Base-by-base conservation (phyloP, 306 rosid genomes). In the Medicago lupulina region DNA sequence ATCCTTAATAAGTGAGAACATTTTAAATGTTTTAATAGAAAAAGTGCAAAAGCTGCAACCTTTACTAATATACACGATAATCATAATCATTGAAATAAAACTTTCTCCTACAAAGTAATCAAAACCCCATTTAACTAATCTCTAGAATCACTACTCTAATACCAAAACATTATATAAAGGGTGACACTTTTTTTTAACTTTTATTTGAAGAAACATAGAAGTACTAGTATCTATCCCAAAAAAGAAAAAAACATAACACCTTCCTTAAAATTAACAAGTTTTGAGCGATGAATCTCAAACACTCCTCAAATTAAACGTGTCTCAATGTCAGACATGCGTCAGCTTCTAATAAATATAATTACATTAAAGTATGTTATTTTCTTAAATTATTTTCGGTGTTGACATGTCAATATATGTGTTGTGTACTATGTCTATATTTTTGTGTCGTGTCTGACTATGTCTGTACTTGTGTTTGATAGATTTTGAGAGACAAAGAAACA, bases 11-110 rank as follows among this genome's bases (percentile, higher is more conserved):
- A 25, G 61, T 55, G 19, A 19, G 31, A 34, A 13, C 7, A 31
- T 9, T 63, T 63, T 1, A 11, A 39, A 16, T n/a, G 15, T n/a
- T 54, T 2, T 31, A 19, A 17, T 54, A 8, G 60, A 25, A 57
- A 11, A 55, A 11, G 50, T 78, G 40, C 53, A 78, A 4, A 50
- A 70, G 76, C 41, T 78, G 57, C 55, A 40, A 73, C 65, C 43
- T 43, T 71, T 54, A n/a, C 34, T 28, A 51, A 49, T 36, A 28
- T 28, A 28, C 31, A 28, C 31, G 3, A 25, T 25, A 25, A 25
- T 25, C 31, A 28, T 28, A 51, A 49, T 36, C 25, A 25, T 63
- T 75, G 17, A 73, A 58, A 39, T 2, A 41, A 57, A 15, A 5
- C 31, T 5, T 57, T 59, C 77, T 41, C 43, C 43, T 2, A 25